Evolutionary conservation across 1,284 basidiomycete species (phyloP), one percentile per base, ranked within the genome.

Genomic region (Cutaneotrichosporon cyanovorans): DNA sequence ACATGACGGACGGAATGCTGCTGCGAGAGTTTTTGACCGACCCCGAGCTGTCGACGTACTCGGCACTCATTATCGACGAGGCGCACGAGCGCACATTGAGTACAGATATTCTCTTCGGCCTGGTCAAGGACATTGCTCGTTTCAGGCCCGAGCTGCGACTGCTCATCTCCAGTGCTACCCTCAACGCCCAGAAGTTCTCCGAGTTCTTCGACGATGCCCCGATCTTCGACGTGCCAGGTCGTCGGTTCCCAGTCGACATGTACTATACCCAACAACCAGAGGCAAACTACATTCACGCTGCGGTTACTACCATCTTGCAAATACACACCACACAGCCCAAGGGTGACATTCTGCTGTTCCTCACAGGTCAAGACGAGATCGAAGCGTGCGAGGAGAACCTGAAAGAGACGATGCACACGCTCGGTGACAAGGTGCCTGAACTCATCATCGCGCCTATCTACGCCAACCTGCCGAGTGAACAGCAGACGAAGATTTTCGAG

Each of bases 401-500:
- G 37, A 84, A 88, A 65, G 93, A 98, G 73, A 98, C 95, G 1
- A 85, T 90, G 34, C 82, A 89, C 23, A 86, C 93, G 0, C 75
- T 98, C 0, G 93, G 93, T 18, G 95, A 96, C 75, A 96, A 96
- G 74, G 86, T 98, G 35, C 80, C 83, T 8, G 95, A 98, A 64
- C 78, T 98, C 44, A 84, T 98, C 48, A 80, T 98, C 43, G 96
- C 91, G 64, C 95, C 95, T 0, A 97, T 98, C 58, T 98, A 99
- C 65, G 92, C 95, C 53, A 97, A 96, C 66, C 73, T 99, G 28
- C 95, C 95, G 1, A 92, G 87, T 58, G 95, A 99, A 54, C 91
- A 97, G 91, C 95, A 99, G 69, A 87, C 91, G 30, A 96, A 96
- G 74, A 98, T 98, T 55, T 99, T 98, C 69, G 95, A 99, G 70